Evolutionary conservation across 768 basidiomycete genomes (phyloP).

Genomic region (Kwoniella heveanensis): DNA sequence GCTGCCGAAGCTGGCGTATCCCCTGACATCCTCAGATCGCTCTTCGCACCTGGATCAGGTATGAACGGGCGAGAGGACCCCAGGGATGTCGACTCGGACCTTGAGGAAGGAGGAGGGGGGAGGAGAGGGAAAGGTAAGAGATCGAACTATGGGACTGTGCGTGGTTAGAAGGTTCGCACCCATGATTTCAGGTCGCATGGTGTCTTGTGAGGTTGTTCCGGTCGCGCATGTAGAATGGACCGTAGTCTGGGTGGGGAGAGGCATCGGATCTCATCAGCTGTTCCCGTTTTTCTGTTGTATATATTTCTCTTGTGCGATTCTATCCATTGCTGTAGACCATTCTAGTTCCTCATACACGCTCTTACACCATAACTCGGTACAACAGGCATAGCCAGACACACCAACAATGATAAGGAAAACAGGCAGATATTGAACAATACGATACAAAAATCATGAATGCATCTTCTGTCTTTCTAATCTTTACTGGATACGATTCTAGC

Average conservation of each 20-base stretch:
- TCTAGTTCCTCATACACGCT: too few relatives aligned
- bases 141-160: not conserved
- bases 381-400: too few relatives aligned
- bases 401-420: too few relatives aligned
- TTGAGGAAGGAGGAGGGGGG: not conserved
- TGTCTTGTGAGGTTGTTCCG: too few relatives aligned
- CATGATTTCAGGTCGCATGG: too few relatives aligned
- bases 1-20: constrained; percentile 28
- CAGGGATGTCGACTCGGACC: not conserved
- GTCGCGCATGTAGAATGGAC: too few relatives aligned
- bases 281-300: constrained; percentile 19
- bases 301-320: not conserved
- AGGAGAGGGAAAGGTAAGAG: not conserved
- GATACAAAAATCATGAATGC: constrained; percentile 8
- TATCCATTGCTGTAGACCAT: too few relatives aligned
- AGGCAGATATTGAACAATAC: too few relatives aligned
- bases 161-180: too few relatives aligned
- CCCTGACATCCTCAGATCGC: constrained; percentile 19
- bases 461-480: not conserved
- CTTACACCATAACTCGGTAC: too few relatives aligned
- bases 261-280: too few relatives aligned
- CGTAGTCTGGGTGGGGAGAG: too few relatives aligned
- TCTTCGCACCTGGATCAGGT: constrained; percentile 25
- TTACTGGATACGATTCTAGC: not conserved
- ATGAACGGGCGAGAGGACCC: constrained; percentile 16